Conservation (phyloP, 1,284 basidiomycete species). For the Quambalaria eucalypti region DNA sequence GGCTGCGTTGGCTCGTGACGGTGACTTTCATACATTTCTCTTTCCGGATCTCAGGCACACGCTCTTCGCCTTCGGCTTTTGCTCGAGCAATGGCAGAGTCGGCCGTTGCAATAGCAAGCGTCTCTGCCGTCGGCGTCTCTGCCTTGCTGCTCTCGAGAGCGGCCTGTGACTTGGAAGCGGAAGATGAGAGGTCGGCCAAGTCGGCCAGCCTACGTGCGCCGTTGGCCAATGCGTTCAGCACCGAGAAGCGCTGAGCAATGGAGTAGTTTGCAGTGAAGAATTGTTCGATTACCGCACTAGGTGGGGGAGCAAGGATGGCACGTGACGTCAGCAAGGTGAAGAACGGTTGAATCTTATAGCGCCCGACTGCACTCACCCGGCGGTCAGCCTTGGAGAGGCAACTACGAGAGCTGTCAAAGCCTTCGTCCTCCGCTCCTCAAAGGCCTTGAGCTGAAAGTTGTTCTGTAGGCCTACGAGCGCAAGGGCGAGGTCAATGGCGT, state of each 20-base stretch:
- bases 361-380: too few relatives aligned
- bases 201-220: slow-evolving; percentile 66
- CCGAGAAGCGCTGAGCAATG: slow-evolving; percentile 67
- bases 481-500: slow-evolving; percentile 70
- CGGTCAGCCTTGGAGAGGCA: slow-evolving; percentile 65
- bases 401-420: slow-evolving; percentile 69
- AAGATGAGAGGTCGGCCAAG: background rate
- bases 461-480: slow-evolving; percentile 68
- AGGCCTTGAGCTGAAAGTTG: slow-evolving; percentile 69
- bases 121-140: background rate
- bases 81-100: slow-evolving; percentile 9
- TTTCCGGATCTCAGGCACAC: slow-evolving; percentile 12
- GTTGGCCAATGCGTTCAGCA: slow-evolving; percentile 73
- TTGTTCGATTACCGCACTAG: slow-evolving; percentile 75
- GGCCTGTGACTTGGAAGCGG: background rate
- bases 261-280: slow-evolving; percentile 89
- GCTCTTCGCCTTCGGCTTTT: slow-evolving; percentile 13
- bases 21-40: slow-evolving; percentile 5
- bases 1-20: slow-evolving; percentile 22
- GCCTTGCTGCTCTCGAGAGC: background rate
- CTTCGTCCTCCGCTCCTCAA: slow-evolving; percentile 67
- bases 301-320: too few relatives aligned
- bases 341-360: too few relatives aligned
- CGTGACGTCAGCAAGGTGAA: too few relatives aligned
- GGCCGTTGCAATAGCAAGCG: background rate